phyloP scores from a whole-genome alignment of 2,329 filamentous ascomycete genomes.

The Neofusicoccum cordaticola region DNA sequence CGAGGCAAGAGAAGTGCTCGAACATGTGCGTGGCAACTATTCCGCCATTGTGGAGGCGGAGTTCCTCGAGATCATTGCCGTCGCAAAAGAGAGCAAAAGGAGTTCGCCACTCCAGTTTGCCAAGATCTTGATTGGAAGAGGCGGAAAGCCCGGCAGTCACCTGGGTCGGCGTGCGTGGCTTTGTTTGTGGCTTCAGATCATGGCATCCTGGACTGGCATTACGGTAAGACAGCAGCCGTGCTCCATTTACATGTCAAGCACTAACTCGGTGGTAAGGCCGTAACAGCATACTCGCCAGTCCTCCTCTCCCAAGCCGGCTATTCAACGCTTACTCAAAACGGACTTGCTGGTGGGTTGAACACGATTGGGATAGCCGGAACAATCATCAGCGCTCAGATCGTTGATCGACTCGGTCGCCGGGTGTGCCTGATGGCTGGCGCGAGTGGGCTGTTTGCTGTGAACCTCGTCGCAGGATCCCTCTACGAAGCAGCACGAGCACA shows the following conservation, averaged over 20 bases:
- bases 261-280: slow-evolving; percentile 21
- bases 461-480: slow-evolving; percentile 35
- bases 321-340: slow-evolving; percentile 42
- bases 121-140: slow-evolving; percentile 36
- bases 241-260: background rate
- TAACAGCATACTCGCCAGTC: slow-evolving; percentile 31
- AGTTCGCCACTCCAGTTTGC: slow-evolving; percentile 40
- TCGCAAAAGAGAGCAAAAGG: slow-evolving; percentile 29
- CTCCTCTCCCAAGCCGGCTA: slow-evolving; percentile 36
- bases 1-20: slow-evolving; percentile 30
- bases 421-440: slow-evolving; percentile 42
- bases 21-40: slow-evolving; percentile 32
- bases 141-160: slow-evolving; percentile 31
- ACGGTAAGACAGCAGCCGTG: slow-evolving; percentile 22
- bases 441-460: slow-evolving; percentile 40
- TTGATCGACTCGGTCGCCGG: slow-evolving; percentile 50
- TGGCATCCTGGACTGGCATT: slow-evolving; percentile 46
- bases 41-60: slow-evolving; percentile 26
- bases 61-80: slow-evolving; percentile 35
- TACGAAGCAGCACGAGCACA: slow-evolving; percentile 18
- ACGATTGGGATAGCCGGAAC: slow-evolving; percentile 53
- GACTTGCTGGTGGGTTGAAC: slow-evolving; percentile 52
- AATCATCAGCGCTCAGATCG: slow-evolving; percentile 50
- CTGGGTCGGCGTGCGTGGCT: slow-evolving; percentile 43
- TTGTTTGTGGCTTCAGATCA: slow-evolving; percentile 46